Evolutionary conservation across 805 yeast species (phyloP).

Genomic region (Blastobotrys robertii): DNA sequence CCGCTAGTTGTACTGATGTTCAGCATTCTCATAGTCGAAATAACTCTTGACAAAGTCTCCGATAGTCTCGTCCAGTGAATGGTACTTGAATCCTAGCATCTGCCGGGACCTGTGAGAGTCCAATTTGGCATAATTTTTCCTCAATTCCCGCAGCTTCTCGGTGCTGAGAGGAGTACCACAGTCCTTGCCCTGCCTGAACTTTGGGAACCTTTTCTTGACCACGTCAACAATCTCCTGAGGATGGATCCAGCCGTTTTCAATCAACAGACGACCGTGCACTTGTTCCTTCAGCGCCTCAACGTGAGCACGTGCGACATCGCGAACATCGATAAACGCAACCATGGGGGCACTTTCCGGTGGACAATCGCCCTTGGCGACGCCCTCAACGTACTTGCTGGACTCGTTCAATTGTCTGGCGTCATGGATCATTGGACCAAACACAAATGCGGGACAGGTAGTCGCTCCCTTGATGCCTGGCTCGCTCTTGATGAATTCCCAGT

Average conservation of each 20-base stretch:
- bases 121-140: background rate
- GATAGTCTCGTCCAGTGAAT: conserved; percentile 7
- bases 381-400: conserved; percentile 21
- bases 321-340: conserved; percentile 39
- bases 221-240: conserved; percentile 8
- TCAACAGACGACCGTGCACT: conserved; percentile 19
- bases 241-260: conserved; percentile 18
- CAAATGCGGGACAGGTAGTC: conserved; percentile 24
- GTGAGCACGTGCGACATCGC: conserved; percentile 56
- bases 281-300: conserved; percentile 35
- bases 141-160: background rate
- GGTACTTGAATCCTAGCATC: conserved; percentile 9
- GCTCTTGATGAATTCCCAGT: conserved; percentile 41
- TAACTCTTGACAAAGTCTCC: background rate
- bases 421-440: conserved; percentile 24
- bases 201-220: conserved; percentile 11
- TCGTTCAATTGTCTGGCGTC: conserved; percentile 28
- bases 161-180: background rate
- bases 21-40: too few species aligned
- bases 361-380: conserved; percentile 21
- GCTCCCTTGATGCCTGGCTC: conserved; percentile 17
- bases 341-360: conserved; percentile 5
- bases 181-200: background rate
- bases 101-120: conserved; percentile 4
- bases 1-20: too few species aligned